Evolutionary conservation across 805 yeast genomes (phyloP).

Genomic region (Cyberlindnera petersonii): DNA sequence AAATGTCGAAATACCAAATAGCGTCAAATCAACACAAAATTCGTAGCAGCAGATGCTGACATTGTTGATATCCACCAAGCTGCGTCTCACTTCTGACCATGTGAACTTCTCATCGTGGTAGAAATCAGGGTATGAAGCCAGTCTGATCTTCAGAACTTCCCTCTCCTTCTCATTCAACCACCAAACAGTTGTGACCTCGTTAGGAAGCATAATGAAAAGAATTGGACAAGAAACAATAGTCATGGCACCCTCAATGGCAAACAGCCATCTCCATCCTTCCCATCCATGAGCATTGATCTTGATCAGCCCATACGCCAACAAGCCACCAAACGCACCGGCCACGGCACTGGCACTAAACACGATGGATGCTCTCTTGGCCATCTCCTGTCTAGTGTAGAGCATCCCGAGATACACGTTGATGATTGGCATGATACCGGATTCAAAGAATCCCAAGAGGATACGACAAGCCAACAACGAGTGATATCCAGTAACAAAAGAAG

Average conservation of each 20-base stretch:
- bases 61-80: constrained; percentile 36
- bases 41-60: constrained; percentile 36
- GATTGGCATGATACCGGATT: constrained; percentile 49
- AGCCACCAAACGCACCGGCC: constrained; percentile 56
- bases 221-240: constrained; percentile 37
- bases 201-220: constrained; percentile 36
- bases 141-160: constrained; percentile 34
- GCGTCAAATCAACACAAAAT: constrained; percentile 40
- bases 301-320: constrained; percentile 44
- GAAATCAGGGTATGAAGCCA: constrained; percentile 32
- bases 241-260: constrained; percentile 46
- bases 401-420: constrained; percentile 44
- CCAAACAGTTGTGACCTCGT: constrained; percentile 35
- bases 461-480: constrained; percentile 43
- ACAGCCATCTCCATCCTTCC: constrained; percentile 50
- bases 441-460: constrained; percentile 48
- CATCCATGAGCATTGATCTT: constrained; percentile 36
- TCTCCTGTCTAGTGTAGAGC: constrained; percentile 45
- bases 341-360: constrained; percentile 26
- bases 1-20: constrained; percentile 44
- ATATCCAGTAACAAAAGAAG: constrained; percentile 40
- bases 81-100: constrained; percentile 35
- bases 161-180: constrained; percentile 39
- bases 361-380: constrained; percentile 39
- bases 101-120: constrained; percentile 35